Conservation (phyloP, 768 basidiomycete genomes). For the Boletus vinaceobasis region DNA sequence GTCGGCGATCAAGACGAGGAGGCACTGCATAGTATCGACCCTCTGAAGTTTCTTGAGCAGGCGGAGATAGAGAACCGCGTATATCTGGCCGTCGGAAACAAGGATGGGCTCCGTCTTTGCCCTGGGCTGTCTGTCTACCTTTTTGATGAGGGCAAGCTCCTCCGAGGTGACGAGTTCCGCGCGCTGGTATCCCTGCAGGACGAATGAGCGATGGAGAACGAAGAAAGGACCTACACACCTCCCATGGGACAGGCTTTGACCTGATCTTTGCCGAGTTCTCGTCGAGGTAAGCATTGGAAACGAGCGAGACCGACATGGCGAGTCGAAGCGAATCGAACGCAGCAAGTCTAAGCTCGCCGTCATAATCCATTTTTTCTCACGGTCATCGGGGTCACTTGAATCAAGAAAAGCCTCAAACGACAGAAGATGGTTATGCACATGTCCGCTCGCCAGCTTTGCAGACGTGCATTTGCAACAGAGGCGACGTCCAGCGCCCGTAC, state of each 20-base stretch:
- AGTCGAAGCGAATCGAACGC: not conserved
- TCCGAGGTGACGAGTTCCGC: constrained; percentile 86
- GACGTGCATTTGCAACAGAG: constrained; percentile 46
- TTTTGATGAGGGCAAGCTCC: constrained; percentile 85
- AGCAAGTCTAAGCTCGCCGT: not conserved
- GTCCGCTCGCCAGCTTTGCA: constrained; percentile 6
- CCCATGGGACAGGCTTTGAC: constrained; percentile 93
- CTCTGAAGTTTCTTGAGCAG: constrained; percentile 83
- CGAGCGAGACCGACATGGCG: constrained; percentile 69
- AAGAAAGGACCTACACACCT: constrained; percentile 48
- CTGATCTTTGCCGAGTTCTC: constrained; percentile 85
- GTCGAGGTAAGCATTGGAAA: constrained; percentile 81
- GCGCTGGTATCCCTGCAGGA: constrained; percentile 83
- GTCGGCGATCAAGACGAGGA: constrained; percentile 85
- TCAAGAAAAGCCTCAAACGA: not conserved
- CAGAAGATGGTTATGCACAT: not conserved
- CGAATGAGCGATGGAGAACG: constrained; percentile 7
- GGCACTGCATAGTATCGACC: constrained; percentile 83
- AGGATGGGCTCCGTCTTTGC: constrained; percentile 73
- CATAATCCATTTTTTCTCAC: constrained; percentile 31
- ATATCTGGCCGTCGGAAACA: constrained; percentile 76
- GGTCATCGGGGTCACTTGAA: constrained; percentile 17
- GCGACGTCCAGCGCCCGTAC: constrained; percentile 9
- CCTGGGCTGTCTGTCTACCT: constrained; percentile 77
- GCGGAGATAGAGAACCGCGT: constrained; percentile 85